Base-by-base conservation (phyloP, 306 rosid genomes). In the Benincasa hispida region DNA sequence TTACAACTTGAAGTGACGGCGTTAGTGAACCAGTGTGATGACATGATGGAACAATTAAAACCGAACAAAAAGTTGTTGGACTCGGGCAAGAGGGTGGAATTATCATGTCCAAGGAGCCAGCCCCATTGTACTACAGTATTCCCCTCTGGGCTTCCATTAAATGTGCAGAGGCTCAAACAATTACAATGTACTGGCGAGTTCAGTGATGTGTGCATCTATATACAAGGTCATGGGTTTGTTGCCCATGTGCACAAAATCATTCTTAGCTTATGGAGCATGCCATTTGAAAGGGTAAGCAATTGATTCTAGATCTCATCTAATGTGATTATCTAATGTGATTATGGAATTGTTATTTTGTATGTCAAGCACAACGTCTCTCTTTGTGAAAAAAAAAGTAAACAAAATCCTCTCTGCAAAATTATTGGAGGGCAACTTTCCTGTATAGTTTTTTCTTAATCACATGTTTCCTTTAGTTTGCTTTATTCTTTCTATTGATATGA, bases 241-340 rank as follows among this genome's bases (percentile, higher is more conserved):
- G 88, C 85, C 35, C 88, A 37, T 70, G 83, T 86, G 14, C 98
- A 93, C 81, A 89, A 84, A 84, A 83, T 93, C 82, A 83, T 93
- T 84, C 97, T 93, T 76, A 88, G 98, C 81, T 85, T 88, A 74
- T 93, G 97, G 98, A 93, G 98, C 82, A 77, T 88, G 54, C 94
- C 98, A 25, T 93, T 93, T 81, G 82, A 96, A 72, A 92, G 87
- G 97, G 97, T 93, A 73, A 87, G 86, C 77, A 65, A 69, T 76
- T 9, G 48, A 13, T 56, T 48, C 78, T 63, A 56, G 48, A 32
- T 25, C 9, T 55, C 77, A 55, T 41, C 30, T 53, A 55, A 21
- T 69, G 51, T 68, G 5, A 10, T 39, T 39, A 48, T 2, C 25
- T 53, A 55, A 18, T 69, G 51, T 68, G 5, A 4, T 39, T 39